Evolutionary conservation across 441 rosid genomes (phyloP), one percentile per base, ranked within the genome.

Genomic region (Cnidoscolus chayamansa): DNA sequence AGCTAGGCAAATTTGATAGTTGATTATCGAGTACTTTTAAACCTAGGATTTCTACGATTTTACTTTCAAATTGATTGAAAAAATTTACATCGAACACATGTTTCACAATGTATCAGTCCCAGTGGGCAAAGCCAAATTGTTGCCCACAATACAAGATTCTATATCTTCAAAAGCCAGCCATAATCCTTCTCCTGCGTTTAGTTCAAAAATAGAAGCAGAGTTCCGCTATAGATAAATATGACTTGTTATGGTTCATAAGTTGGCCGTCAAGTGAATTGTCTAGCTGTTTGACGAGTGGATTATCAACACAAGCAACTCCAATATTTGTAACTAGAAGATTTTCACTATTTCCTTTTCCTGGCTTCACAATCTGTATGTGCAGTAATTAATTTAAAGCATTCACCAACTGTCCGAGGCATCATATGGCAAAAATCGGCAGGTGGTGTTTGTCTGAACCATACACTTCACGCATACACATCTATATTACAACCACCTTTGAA

Each of bases 341-440:
- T 72, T 67, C 49, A 51, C 35, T 11, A 51, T 56, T 66, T 57
- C 49, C 2, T 8, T 67, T 59, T 50, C 72, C 47, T n/a, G 60
- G 25, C 51, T 60, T 75, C 72, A 77, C 70, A 81, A 77, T 72
- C 67, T 40, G 65, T 82, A 80, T 78, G 81, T 78, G 86, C 87
- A 80, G 70, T 56, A 74, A 72, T 72, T 69, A 74, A 76, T 74
- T 75, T 72, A 77, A 25, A 71, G 77, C 57, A 78, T 56, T 71
- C 64, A 76, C 83, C 81, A 66, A 50, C 78, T 56, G 66, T 72
- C 86, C 80, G 76, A 72, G 77, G 79, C 82, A 77, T 75, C 64
- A 25, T 75, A 56, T 55, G 60, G 82, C 84, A 85, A 88, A 88
- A 84, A 66, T 80, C 49, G 70, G 82, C 84, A 78, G 71, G 45